These are phyloP conservation scores for Phlegmacium glaucopus DNA, from an alignment of 768 basidiomycete genomes.

Conservation along the genomic window DNA sequence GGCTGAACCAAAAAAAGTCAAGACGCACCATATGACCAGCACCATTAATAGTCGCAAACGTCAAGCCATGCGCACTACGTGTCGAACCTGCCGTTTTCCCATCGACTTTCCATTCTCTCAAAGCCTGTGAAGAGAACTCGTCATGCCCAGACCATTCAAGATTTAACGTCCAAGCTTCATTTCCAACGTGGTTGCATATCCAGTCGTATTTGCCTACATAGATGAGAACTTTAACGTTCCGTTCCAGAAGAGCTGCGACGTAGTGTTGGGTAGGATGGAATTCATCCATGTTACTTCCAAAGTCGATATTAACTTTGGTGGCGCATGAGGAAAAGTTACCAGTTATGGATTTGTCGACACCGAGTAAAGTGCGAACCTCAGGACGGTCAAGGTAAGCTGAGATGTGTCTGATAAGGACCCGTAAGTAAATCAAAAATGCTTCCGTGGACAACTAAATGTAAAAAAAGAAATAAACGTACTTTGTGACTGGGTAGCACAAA, in stretches of 20 bases:
- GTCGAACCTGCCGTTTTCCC: slow-evolving; percentile 38
- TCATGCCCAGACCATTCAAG: slow-evolving; percentile 69
- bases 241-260: slow-evolving; percentile 66
- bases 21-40: slow-evolving; percentile 73
- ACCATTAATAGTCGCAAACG: slow-evolving; percentile 59
- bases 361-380: slow-evolving; percentile 50
- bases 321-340: slow-evolving; percentile 33
- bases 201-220: slow-evolving; percentile 69
- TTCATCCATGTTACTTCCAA: slow-evolving; percentile 41
- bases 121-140: slow-evolving; percentile 35
- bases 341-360: slow-evolving; percentile 50
- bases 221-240: slow-evolving; percentile 63
- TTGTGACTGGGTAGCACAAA: slow-evolving; percentile 58
- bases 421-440: no score
- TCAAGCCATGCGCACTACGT: slow-evolving; percentile 46
- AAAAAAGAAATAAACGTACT: slow-evolving; percentile 13
- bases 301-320: slow-evolving; percentile 42
- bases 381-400: slow-evolving; percentile 58
- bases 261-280: slow-evolving; percentile 49
- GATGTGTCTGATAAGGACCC: slow-evolving; percentile 42
- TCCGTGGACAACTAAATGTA: neutral
- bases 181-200: slow-evolving; percentile 77
- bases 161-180: slow-evolving; percentile 64
- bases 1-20: neutral
- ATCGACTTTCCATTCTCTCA: slow-evolving; percentile 59